phyloP scores from a whole-genome alignment of 1,284 basidiomycete genomes.

The Malassezia sp. region DNA sequence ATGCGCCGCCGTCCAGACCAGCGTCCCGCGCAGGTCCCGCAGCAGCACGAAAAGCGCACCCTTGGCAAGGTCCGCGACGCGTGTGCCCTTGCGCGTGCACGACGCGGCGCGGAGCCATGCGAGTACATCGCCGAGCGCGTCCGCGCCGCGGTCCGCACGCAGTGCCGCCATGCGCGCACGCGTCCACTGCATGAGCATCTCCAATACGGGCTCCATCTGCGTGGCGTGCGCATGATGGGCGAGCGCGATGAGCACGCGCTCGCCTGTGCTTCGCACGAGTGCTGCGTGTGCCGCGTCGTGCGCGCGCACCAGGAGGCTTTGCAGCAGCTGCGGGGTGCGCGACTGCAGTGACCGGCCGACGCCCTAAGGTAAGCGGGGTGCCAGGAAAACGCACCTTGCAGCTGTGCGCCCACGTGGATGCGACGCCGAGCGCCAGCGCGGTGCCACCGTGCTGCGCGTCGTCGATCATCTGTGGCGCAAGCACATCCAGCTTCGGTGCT shows the following conservation, averaged over 20 bases:
- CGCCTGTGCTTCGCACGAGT: conserved; percentile 10
- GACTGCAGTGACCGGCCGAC: conserved; percentile 12
- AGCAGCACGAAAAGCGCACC: conserved; percentile 26
- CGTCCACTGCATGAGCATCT: conserved; percentile 18
- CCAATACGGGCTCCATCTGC: conserved; percentile 26
- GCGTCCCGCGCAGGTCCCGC: conserved; percentile 13
- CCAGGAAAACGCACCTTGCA: no score
- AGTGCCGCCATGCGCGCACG: no score
- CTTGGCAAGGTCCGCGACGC: conserved; percentile 28
- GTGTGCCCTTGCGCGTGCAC: conserved; percentile 38
- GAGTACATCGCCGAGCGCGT: conserved; percentile 14
- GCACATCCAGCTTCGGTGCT: conserved; percentile 21
- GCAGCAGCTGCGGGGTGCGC: conserved; percentile 4
- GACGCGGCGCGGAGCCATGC: conserved; percentile 30
- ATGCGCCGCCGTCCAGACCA: not conserved
- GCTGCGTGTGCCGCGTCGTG: not conserved
- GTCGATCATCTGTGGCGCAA: conserved; percentile 25
- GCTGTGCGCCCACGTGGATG: conserved; percentile 39
- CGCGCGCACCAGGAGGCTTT: not conserved
- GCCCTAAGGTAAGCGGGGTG: no score
- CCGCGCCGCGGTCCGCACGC: not conserved
- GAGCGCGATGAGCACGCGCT: conserved; percentile 32
- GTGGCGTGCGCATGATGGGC: conserved; percentile 29
- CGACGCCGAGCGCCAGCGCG: conserved; percentile 26
- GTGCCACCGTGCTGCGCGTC: conserved; percentile 18